A percentile compares a stretch with the other conserved stretches of the same genome.
These are phyloP conservation scores for Aspergillus persii DNA, from an alignment of 2,329 filamentous ascomycete species.

Conservation along the genomic window DNA sequence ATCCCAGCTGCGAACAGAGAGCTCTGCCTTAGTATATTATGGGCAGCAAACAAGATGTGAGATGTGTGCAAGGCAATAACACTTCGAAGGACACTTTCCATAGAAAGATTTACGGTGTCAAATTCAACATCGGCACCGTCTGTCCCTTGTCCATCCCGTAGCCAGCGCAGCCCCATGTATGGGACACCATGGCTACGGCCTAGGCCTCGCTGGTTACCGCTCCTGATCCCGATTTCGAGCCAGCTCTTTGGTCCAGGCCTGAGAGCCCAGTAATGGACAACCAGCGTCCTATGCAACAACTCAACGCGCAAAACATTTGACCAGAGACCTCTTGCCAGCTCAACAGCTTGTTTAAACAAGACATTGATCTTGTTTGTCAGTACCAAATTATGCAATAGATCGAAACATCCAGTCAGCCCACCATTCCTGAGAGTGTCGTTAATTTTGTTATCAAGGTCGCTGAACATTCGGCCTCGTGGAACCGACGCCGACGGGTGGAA, in stretches of 20 bases:
- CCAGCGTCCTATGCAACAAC: constrained; percentile 73
- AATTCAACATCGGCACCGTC: constrained; percentile 66
- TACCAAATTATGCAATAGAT: constrained; percentile 81
- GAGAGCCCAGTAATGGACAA: constrained; percentile 86
- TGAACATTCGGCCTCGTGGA: constrained; percentile 59
- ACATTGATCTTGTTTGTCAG: constrained; percentile 88
- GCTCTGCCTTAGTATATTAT: constrained; percentile 58
- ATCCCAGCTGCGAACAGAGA: constrained; percentile 62
- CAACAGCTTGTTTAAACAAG: constrained; percentile 71
- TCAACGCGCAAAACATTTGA: constrained; percentile 74
- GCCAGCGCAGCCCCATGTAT: constrained; percentile 65
- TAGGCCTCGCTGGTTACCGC: constrained; percentile 17
- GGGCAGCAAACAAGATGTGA: constrained; percentile 66
- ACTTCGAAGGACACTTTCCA: constrained; percentile 69
- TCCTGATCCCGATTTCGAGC: constrained; percentile 75
- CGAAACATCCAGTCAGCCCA: constrained; percentile 77
- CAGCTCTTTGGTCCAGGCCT: constrained; percentile 76
- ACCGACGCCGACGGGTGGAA: constrained; percentile 71
- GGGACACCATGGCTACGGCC: constrained; percentile 24
- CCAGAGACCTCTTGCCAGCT: constrained; percentile 71
- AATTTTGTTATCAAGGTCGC: constrained; percentile 66
- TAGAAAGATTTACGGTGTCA: constrained; percentile 65
- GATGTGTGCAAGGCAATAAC: constrained; percentile 74
- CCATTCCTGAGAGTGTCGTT: constrained; percentile 69
- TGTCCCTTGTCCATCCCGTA: constrained; percentile 75